These are phyloP conservation scores for Gorgonomyces haynaldii DNA, from an alignment of 192 early-diverging fungal genomes.

Conservation along the genomic window DNA sequence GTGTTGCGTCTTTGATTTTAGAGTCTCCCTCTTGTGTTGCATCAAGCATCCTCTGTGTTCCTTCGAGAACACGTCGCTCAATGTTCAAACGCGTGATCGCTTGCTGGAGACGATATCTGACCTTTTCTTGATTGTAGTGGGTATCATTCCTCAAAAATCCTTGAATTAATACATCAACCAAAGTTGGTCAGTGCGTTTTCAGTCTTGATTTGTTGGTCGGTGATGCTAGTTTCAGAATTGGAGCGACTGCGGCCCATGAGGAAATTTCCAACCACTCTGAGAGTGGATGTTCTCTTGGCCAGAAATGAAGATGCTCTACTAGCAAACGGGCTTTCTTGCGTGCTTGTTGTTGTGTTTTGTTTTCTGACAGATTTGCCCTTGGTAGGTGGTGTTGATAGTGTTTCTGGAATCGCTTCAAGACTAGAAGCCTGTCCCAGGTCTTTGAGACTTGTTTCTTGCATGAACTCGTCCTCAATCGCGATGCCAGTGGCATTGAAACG, in stretches of 20 bases:
- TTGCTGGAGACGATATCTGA: slow-evolving; percentile 67
- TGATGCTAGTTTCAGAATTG: neutral
- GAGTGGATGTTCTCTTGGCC: too few species aligned
- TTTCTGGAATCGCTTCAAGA: neutral
- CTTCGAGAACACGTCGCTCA: slow-evolving; percentile 84
- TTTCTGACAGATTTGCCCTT: slow-evolving; percentile 2
- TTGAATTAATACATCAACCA: slow-evolving; percentile 8
- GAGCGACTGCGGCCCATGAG: neutral
- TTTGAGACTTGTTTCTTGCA: neutral
- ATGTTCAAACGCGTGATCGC: slow-evolving; percentile 84
- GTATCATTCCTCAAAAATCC: slow-evolving; percentile 36
- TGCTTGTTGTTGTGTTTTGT: too few species aligned
- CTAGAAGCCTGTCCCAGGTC: neutral
- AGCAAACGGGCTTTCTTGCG: too few species aligned
- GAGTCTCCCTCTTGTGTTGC: slow-evolving; percentile 11
- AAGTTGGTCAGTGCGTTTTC: neutral
- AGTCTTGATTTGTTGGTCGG: neutral
- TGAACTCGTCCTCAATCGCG: neutral
- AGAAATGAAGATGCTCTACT: too few species aligned
- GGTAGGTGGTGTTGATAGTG: neutral
- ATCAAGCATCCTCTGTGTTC: slow-evolving; percentile 56
- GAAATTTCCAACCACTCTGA: neutral
- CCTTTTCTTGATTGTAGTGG: slow-evolving; percentile 35
- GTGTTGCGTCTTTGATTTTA: slow-evolving; percentile 3
- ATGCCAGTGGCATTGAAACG: neutral